Percentiles rank a stretch among this genome's conserved stretches.
Conservation (phyloP, 495 filamentous ascomycete genomes). For the Aspergillus conjunctus region DNA sequence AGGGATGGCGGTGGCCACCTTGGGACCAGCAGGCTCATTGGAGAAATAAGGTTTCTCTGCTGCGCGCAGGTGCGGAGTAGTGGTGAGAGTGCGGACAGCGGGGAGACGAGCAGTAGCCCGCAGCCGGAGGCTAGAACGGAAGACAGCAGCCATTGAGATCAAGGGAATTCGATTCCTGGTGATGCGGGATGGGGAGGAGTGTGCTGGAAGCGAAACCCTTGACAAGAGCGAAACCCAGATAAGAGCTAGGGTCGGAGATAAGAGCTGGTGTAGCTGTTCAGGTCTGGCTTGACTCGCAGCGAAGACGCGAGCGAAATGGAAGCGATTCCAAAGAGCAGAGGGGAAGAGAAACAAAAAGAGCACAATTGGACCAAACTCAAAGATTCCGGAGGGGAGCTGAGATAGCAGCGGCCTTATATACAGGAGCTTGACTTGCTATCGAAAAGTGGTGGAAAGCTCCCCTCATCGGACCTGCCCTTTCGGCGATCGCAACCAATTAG, state of each 20-base stretch:
- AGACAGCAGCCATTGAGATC: constrained; percentile 47
- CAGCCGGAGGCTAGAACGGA: constrained; percentile 47
- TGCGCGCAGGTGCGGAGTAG: constrained; percentile 43
- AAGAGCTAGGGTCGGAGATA: not conserved
- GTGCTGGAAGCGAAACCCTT: not conserved
- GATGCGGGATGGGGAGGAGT: not conserved
- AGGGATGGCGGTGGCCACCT: constrained; percentile 76
- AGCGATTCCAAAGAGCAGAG: not conserved
- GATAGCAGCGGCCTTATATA: not conserved
- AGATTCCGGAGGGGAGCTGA: no score
- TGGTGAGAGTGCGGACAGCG: constrained; percentile 43
- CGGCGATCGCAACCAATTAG: constrained; percentile 30
- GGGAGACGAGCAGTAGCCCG: constrained; percentile 43
- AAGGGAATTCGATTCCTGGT: not conserved
- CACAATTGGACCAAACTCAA: not conserved
- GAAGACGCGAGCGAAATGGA: no score
- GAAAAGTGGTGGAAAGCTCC: constrained; percentile 5
- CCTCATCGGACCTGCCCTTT: constrained; percentile 10
- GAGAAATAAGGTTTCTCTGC: constrained; percentile 62
- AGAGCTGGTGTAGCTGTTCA: not conserved
- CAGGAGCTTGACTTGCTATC: not conserved
- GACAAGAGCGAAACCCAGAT: not conserved
- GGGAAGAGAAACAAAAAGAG: not conserved
- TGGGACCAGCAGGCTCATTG: constrained; percentile 75
- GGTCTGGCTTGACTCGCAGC: no score